phyloP scores from a whole-genome alignment of 805 yeast species.

The Barnettozyma sucrosica region DNA sequence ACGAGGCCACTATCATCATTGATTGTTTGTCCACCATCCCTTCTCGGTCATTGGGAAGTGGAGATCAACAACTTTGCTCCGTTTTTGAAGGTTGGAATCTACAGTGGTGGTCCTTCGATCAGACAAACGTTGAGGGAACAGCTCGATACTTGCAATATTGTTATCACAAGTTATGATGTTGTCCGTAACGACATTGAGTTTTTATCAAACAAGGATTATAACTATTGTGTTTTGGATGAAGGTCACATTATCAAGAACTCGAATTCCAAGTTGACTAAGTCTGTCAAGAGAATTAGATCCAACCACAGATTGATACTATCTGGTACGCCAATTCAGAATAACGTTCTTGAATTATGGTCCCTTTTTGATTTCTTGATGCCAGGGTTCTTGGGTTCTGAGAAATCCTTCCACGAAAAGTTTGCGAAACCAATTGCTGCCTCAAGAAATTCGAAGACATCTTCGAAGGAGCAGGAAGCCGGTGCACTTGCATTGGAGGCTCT shows the following conservation, averaged over 20 bases:
- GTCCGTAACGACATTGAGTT: constrained; percentile 83
- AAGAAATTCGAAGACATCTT: constrained; percentile 78
- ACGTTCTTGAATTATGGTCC: constrained; percentile 96
- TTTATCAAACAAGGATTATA: constrained; percentile 59
- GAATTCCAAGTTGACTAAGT: constrained; percentile 76
- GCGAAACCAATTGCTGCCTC: constrained; percentile 98
- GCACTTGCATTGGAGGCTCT: constrained; percentile 92
- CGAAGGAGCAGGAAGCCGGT: constrained; percentile 95
- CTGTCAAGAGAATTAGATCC: constrained; percentile 77
- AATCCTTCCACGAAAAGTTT: constrained; percentile 87
- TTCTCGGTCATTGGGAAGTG: constrained; percentile 99
- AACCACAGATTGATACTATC: constrained; percentile 88
- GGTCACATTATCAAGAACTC: constrained; percentile 97
- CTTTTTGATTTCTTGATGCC: constrained; percentile 98
- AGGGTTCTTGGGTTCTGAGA: constrained; percentile 94
- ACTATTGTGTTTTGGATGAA: constrained; percentile 94
- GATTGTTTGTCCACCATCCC: constrained; percentile 92
- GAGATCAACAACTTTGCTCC: constrained; percentile 90
- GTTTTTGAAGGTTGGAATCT: constrained; percentile 71
- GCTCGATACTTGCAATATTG: constrained; percentile 63
- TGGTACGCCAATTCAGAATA: constrained; percentile 98
- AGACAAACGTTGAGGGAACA: constrained; percentile 51
- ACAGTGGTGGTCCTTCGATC: constrained; percentile 86
- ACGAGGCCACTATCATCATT: constrained; percentile 74
- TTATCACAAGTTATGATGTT: constrained; percentile 94